Evolutionary conservation across 805 yeast species (phyloP).

Genomic region (Isabelozyma rhagii): DNA sequence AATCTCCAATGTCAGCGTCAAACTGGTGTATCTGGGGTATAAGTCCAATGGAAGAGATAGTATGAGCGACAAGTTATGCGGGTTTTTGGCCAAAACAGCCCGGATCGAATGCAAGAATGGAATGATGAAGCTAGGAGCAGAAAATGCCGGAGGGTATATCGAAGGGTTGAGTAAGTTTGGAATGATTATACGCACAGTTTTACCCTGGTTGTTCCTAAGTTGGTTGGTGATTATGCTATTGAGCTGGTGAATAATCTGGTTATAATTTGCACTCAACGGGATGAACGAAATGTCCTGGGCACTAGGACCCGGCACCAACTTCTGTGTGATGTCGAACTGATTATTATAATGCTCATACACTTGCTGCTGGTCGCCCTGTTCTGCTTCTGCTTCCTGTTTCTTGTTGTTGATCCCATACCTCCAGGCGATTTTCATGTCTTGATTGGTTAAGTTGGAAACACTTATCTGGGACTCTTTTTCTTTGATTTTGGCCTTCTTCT

Average conservation of each 20-base stretch:
- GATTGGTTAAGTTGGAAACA: constrained; percentile 54
- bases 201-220: constrained; percentile 38
- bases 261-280: constrained; percentile 26
- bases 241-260: constrained; percentile 36
- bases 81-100: constrained; percentile 46
- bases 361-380: constrained; percentile 2
- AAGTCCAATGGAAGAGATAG: constrained; percentile 63
- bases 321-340: constrained; percentile 75
- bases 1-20: constrained; percentile 51
- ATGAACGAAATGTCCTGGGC: constrained; percentile 59
- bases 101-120: constrained; percentile 63
- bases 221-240: constrained; percentile 31
- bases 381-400: constrained; percentile 21
- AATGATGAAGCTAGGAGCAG: constrained; percentile 46
- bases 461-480: constrained; percentile 62
- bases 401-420: constrained; percentile 60
- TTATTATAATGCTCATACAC: constrained; percentile 53
- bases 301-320: constrained; percentile 64
- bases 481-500: constrained; percentile 55
- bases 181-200: constrained; percentile 60
- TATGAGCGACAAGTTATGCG: constrained; percentile 46
- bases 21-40: constrained; percentile 51
- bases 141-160: constrained; percentile 52
- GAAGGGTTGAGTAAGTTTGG: constrained; percentile 84
- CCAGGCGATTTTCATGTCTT: constrained; percentile 89